A percentile compares a stretch with the other conserved stretches of the same genome.
Evolutionary conservation across 108 stramenopile species (phyloP).

Genomic region (Cyclotella distinguenda): DNA sequence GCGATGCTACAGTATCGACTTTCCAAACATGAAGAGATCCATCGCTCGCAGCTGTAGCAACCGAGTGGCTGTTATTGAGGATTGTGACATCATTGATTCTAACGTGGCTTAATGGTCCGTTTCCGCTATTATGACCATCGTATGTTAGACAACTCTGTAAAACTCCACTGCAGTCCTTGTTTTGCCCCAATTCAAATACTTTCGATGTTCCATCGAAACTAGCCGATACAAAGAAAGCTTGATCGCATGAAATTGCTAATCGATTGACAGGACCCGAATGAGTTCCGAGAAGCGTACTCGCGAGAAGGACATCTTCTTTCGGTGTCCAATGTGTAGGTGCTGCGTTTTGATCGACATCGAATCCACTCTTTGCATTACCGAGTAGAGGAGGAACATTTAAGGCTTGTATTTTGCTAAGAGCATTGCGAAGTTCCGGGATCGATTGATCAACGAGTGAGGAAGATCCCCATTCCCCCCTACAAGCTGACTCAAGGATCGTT

Average conservation of each 20-base stretch:
- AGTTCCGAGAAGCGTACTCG: conserved; percentile 48
- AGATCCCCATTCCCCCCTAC: conserved; percentile 79
- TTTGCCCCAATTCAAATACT: conserved; percentile 87
- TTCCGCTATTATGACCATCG: conserved; percentile 51
- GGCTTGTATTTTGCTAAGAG: conserved; percentile 65
- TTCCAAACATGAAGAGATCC: conserved; percentile 90
- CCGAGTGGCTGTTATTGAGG: conserved; percentile 88
- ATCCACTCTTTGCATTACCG: conserved; percentile 31
- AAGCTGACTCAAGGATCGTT: conserved; percentile 58
- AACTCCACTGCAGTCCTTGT: conserved; percentile 73
- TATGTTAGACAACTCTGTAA: conserved; percentile 85
- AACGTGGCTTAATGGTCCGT: conserved; percentile 4
- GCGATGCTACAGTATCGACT: conserved; percentile 64
- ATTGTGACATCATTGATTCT: conserved; percentile 87
- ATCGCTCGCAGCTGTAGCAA: conserved; percentile 85
- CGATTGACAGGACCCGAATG: conserved; percentile 86
- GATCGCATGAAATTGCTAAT: conserved; percentile 88
- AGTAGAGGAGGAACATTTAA: conserved; percentile 77
- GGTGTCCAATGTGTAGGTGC: conserved; percentile 69
- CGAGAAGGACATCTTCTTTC: conserved; percentile 80
- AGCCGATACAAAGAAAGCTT: conserved; percentile 89
- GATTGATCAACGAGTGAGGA: conserved; percentile 65
- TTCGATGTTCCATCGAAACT: conserved; percentile 90
- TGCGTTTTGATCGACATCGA: conserved; percentile 13
- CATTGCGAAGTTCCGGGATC: conserved; percentile 55